phyloP scores from a whole-genome alignment of 192 early-diverging fungal genomes.

The Geranomyces variabilis region DNA sequence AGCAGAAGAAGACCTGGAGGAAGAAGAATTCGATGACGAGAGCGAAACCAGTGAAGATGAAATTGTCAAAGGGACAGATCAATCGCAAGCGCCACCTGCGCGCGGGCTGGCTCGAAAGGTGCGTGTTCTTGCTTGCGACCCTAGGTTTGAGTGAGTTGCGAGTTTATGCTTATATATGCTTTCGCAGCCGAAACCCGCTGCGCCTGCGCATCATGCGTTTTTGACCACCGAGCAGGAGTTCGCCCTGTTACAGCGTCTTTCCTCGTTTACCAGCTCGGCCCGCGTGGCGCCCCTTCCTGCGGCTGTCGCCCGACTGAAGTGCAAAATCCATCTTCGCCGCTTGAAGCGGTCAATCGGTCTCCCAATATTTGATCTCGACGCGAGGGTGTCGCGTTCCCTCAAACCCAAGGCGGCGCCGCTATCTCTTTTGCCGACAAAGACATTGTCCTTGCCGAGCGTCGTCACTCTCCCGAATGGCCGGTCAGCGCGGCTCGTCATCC shows the following conservation, averaged over 20 bases:
- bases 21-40: neutral
- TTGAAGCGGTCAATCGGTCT: constrained; percentile 67
- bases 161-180: neutral
- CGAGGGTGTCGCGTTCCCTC: constrained; percentile 43
- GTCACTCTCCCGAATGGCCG: constrained; percentile 20
- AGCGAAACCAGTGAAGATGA: constrained; percentile 8
- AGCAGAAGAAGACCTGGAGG: constrained; percentile 3
- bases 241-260: constrained; percentile 55
- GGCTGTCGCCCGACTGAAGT: constrained; percentile 55
- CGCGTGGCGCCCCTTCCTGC: constrained; percentile 37
- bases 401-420: constrained; percentile 23
- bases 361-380: constrained; percentile 71
- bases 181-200: constrained; percentile 3
- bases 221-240: constrained; percentile 58
- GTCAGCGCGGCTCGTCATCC: constrained; percentile 6
- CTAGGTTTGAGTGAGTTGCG: too few species aligned
- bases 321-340: constrained; percentile 61
- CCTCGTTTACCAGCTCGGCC: constrained; percentile 32
- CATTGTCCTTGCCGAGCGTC: neutral
- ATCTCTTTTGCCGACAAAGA: neutral
- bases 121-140: too few species aligned
- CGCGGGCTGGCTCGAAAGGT: too few species aligned
- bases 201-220: constrained; percentile 6
- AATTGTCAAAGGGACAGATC: too few species aligned
- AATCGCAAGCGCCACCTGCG: too few species aligned